Conservation (phyloP, 2,329 filamentous ascomycete genomes). For the Aspergillus sp. region DNA sequence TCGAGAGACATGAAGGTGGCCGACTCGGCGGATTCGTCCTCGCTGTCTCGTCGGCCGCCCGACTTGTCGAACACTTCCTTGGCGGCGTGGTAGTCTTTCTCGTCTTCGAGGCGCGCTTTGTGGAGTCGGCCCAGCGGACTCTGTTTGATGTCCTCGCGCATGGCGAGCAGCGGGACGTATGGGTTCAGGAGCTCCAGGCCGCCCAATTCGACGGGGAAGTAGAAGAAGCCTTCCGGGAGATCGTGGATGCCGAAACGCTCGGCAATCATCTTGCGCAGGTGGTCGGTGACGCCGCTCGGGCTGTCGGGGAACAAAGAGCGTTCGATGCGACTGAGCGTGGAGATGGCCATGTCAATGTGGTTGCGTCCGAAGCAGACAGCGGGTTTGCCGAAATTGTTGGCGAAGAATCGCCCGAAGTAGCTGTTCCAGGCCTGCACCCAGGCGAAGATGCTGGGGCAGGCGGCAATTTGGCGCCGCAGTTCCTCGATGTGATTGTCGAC, state of each 20-base stretch:
- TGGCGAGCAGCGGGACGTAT: slow-evolving; percentile 49
- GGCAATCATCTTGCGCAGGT: slow-evolving; percentile 54
- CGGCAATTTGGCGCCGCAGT: slow-evolving; percentile 57
- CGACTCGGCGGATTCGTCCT: neutral
- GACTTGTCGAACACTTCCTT: slow-evolving; percentile 34
- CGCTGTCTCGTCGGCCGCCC: neutral
- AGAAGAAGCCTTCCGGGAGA: slow-evolving; percentile 54
- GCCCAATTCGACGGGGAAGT: slow-evolving; percentile 53
- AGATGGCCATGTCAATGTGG: slow-evolving; percentile 57
- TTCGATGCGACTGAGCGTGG: slow-evolving; percentile 55
- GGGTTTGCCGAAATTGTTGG: slow-evolving; percentile 57
- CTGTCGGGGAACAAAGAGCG: slow-evolving; percentile 49
- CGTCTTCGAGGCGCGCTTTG: slow-evolving; percentile 43
- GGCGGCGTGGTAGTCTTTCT: slow-evolving; percentile 54
- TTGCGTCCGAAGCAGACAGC: slow-evolving; percentile 55
- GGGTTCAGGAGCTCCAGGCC: slow-evolving; percentile 53
- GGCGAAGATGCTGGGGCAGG: slow-evolving; percentile 56
- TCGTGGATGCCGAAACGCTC: slow-evolving; percentile 52
- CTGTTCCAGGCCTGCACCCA: slow-evolving; percentile 63
- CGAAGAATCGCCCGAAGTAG: slow-evolving; percentile 58
- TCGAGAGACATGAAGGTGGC: slow-evolving; percentile 38
- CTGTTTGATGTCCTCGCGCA: slow-evolving; percentile 44
- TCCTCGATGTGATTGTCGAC: slow-evolving; percentile 62
- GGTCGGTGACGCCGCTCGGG: slow-evolving; percentile 51
- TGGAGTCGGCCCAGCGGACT: slow-evolving; percentile 35